phyloP scores from a whole-genome alignment of 331 rosid species.

The Prunus yedoensis region DNA sequence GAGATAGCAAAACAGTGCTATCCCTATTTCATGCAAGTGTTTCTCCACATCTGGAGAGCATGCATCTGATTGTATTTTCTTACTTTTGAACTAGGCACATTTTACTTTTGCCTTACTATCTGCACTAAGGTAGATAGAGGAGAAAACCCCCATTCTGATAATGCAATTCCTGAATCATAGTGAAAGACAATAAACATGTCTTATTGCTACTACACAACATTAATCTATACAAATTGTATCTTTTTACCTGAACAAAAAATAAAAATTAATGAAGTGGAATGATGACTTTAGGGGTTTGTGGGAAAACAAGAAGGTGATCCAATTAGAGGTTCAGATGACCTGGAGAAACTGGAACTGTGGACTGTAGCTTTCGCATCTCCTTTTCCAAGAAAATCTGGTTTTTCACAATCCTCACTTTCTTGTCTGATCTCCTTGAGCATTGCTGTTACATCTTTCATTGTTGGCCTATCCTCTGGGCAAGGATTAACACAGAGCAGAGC shows the following conservation, averaged over 20 bases:
- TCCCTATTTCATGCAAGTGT: no score
- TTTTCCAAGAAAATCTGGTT: conserved; percentile 52
- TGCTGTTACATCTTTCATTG: conserved; percentile 88
- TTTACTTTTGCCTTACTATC: not conserved
- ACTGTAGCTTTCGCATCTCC: conserved; percentile 56
- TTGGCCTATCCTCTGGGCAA: conserved; percentile 77
- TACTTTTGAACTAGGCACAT: not conserved
- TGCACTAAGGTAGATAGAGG: not conserved
- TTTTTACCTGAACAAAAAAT: conserved; percentile 21
- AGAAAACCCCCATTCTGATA: not conserved
- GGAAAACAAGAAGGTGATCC: conserved; percentile 52
- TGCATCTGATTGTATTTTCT: not conserved
- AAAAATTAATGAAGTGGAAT: conserved; percentile 24
- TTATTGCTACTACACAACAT: conserved; percentile 32
- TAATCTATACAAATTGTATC: conserved; percentile 49
- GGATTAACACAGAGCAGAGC: conserved; percentile 85
- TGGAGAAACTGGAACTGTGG: conserved; percentile 89
- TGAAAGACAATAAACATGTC: conserved; percentile 20
- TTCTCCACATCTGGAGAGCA: not conserved
- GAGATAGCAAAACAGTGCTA: no score
- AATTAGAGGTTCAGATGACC: conserved; percentile 78
- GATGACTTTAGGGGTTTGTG: conserved; percentile 33
- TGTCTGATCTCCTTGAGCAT: conserved; percentile 88
- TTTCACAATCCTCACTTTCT: conserved; percentile 61
- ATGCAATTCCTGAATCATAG: not conserved